Conservation (phyloP, 345 rosid species). For the Eucalyptus marginata region DNA sequence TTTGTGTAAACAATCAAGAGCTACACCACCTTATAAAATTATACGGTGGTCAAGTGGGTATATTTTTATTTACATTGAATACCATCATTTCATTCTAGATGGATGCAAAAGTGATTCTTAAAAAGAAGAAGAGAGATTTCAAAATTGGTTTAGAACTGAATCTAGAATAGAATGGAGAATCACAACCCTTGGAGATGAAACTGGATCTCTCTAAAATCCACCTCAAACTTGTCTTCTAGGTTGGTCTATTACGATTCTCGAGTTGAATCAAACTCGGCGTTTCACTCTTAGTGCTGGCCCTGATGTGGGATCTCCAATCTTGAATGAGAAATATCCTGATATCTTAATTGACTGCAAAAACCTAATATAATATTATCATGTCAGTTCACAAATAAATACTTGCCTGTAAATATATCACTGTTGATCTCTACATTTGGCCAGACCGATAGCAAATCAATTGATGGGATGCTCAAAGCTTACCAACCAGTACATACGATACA, state of each 20-base stretch:
- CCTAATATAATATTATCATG: background rate
- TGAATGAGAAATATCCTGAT: background rate
- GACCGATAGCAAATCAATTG: background rate
- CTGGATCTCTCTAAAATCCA: background rate
- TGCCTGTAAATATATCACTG: background rate
- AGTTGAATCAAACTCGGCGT: background rate
- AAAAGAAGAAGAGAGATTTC: no score
- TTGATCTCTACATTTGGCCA: background rate
- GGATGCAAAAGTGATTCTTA: background rate
- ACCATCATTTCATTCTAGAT: no score
- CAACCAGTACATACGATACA: no score
- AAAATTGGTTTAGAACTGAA: background rate
- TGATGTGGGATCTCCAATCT: background rate
- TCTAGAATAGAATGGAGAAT: background rate
- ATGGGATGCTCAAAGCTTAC: background rate
- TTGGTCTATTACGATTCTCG: background rate
- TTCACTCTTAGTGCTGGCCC: background rate
- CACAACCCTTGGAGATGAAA: background rate
- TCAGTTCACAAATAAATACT: background rate
- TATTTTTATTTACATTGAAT: no score
- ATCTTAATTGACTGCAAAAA: background rate
- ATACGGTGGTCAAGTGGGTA: background rate
- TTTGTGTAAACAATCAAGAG: background rate
- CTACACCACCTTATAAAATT: background rate
- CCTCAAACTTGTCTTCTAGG: background rate